These are phyloP conservation scores for Mitragyna speciosa DNA, from an alignment of 257 asterid species.

Conservation along the genomic window DNA sequence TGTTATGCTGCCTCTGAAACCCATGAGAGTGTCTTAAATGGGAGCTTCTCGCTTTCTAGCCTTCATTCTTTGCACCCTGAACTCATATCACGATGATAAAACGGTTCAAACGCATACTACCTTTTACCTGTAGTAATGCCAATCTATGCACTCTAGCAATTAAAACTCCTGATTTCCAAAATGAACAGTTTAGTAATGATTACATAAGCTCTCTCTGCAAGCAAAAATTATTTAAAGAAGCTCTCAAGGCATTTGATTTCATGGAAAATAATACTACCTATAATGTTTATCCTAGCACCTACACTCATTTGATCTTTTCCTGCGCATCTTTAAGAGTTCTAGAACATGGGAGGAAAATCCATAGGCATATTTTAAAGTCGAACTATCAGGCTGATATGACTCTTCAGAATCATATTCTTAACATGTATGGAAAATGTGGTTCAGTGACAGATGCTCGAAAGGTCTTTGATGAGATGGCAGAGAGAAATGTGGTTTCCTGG, in stretches of 20 bases:
- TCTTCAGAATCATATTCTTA: slow-evolving; percentile 67
- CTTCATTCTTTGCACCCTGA: not conserved
- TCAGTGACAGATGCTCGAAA: slow-evolving; percentile 50
- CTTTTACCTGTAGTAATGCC: slow-evolving; percentile 18
- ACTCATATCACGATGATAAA: slow-evolving; percentile 35
- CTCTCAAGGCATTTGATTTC: slow-evolving; percentile 47
- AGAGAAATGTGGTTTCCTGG: slow-evolving; percentile 72
- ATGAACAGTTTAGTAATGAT: slow-evolving; percentile 41
- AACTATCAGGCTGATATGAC: slow-evolving; percentile 50
- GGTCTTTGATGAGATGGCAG: slow-evolving; percentile 61
- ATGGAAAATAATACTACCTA: slow-evolving; percentile 33
- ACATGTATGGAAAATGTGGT: slow-evolving; percentile 80
- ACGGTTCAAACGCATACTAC: slow-evolving; percentile 25
- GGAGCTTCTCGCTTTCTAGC: not conserved
- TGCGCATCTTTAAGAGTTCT: slow-evolving; percentile 57
- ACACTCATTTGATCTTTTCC: slow-evolving; percentile 47
- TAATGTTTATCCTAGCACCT: slow-evolving; percentile 49
- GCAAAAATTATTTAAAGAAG: slow-evolving; percentile 53
- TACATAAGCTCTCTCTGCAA: slow-evolving; percentile 53
- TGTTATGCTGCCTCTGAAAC: not conserved
- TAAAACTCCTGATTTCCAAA: slow-evolving; percentile 20
- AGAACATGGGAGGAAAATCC: slow-evolving; percentile 49
- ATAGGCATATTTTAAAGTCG: slow-evolving; percentile 45
- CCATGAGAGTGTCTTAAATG: not conserved
- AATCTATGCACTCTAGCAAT: slow-evolving; percentile 24